Evolutionary conservation across 495 filamentous ascomycete species (phyloP), one percentile per base, ranked within the genome.

Genomic region (Jackrogersella minutella): DNA sequence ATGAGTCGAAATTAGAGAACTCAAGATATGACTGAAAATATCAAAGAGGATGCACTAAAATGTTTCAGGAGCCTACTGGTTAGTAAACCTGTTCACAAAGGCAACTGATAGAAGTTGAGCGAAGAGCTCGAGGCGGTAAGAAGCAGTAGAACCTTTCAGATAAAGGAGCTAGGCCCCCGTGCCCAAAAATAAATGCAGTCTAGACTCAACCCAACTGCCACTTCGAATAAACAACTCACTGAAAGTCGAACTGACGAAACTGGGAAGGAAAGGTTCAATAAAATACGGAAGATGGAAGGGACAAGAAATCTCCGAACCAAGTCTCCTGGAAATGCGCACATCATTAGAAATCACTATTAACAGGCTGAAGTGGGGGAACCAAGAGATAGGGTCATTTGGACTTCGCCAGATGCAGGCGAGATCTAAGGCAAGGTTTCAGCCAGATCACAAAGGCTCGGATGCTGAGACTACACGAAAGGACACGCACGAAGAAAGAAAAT

Each of bases 21-120:
- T 56, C 2, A n/a, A 56, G 9, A 47, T 13, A 36, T 11, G 30
- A 5, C 9, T 43, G 11, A 22, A 43, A 50, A 36, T 30, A 16
- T 10, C 21, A n/a, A 21, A 44, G 14, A 50, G 9, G 33, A 54
- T 55, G 14, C 26, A 55, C 43, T 40, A 28, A 39, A 49, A 61
- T 55, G 57, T 61, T 60, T 66, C 63, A 36, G 51, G 40, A 51
- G n/a, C 24, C 31, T 55, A 41, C 26, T 2, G n/a, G 9, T n/a
- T 19, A 8, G n/a, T 41, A 56, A 36, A 41, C 56, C 8, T 3
- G 34, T 30, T 21, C 26, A 60, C 49, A 59, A 60, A 60, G 41
- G 47, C 5, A 10, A 13, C 28, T 19, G 39, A 16, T 14, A 36
- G 51, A 55, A 62, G 14, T 9, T 53, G 36, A 37, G 9, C 2